A percentile compares a stretch with the other conserved stretches of the same genome.
Conservation (phyloP, 83 land plant species). For the Picea mariana region DNA sequence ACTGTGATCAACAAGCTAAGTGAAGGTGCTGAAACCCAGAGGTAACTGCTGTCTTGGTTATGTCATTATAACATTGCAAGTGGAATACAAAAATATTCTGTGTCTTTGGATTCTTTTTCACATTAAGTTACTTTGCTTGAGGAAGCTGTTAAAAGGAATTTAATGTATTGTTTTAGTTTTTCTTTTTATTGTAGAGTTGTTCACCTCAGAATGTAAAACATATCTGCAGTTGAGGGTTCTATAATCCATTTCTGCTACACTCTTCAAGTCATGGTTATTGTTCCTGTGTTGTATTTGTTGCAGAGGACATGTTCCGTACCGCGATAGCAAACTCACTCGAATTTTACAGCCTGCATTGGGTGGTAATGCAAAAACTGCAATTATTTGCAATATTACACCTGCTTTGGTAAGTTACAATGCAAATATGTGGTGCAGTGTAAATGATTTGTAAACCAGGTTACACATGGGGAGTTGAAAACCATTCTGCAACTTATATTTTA, state of each 20-base stretch:
- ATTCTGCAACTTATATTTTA: not conserved
- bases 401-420: constrained; percentile 64
- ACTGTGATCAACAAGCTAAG: constrained; percentile 96
- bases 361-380: constrained; percentile 97
- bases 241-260: not conserved
- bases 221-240: not conserved
- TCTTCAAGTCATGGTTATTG: not conserved
- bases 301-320: constrained; percentile 98
- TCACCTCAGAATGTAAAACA: not conserved
- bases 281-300: constrained; percentile 10
- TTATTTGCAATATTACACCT: constrained; percentile 96
- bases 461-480: not conserved
- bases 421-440: not conserved
- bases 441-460: constrained; percentile 3
- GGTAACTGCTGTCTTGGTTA: constrained; percentile 34
- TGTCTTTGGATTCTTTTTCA: no score
- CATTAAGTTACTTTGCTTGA: not conserved
- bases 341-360: constrained; percentile 98
- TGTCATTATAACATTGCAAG: not conserved
- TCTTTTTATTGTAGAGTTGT: not conserved
- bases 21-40: constrained; percentile 95
- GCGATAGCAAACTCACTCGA: constrained; percentile 98
- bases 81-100: no score
- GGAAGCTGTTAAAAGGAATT: not conserved
- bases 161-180: not conserved